These are phyloP conservation scores for Verticillium alfalfae DNA, from an alignment of 2,329 filamentous ascomycete genomes.

Conservation along the genomic window DNA sequence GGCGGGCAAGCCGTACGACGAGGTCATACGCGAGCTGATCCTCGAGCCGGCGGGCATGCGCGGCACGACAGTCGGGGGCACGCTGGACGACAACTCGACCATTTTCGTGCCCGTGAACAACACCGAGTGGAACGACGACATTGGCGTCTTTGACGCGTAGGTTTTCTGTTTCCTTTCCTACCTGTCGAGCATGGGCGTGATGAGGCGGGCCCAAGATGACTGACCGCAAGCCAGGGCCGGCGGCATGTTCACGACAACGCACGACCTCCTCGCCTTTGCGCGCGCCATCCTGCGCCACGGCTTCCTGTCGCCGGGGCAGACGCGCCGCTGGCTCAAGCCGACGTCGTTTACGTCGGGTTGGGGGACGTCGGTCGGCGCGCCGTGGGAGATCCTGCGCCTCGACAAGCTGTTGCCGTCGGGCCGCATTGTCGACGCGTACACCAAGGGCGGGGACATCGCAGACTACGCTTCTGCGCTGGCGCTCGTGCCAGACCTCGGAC, in stretches of 20 bases:
- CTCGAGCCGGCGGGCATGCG: slow-evolving; percentile 35
- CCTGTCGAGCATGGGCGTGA: not conserved
- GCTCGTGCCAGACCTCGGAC: slow-evolving; percentile 39
- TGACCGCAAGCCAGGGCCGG: slow-evolving; percentile 21
- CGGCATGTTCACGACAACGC: slow-evolving; percentile 32
- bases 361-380: slow-evolving; percentile 32
- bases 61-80: slow-evolving; percentile 25
- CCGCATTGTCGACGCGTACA: slow-evolving; percentile 38
- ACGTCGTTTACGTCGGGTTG: slow-evolving; percentile 27
- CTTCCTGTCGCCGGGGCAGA: slow-evolving; percentile 30
- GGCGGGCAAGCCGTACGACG: slow-evolving; percentile 29
- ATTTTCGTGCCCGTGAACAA: slow-evolving; percentile 30
- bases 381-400: slow-evolving; percentile 40
- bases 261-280: slow-evolving; percentile 34
- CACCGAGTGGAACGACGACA: slow-evolving; percentile 22
- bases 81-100: slow-evolving; percentile 18
- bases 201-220: not conserved
- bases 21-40: slow-evolving; percentile 33
- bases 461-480: slow-evolving; percentile 31
- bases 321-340: slow-evolving; percentile 40
- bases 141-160: slow-evolving; percentile 28
- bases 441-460: slow-evolving; percentile 37
- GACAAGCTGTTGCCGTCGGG: slow-evolving; percentile 28
- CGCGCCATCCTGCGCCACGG: slow-evolving; percentile 33
- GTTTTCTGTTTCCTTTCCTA: slow-evolving; percentile 6